Base-by-base conservation (phyloP, 2,329 filamentous ascomycete species). In the Beauveria asiatica region DNA sequence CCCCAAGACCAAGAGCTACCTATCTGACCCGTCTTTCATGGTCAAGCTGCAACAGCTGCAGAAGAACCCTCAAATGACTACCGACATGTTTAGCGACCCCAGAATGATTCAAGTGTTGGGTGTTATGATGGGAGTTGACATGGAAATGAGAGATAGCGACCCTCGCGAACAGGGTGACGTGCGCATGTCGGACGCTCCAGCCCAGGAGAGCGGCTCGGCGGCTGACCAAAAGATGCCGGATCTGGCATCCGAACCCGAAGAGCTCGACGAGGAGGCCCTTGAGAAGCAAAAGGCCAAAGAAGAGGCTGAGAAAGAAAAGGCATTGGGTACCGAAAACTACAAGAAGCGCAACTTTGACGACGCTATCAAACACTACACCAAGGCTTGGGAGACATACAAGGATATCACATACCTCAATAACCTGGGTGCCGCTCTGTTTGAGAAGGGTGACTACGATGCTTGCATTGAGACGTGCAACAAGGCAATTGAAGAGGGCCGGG, bases 391-490 rank as follows among this genome's bases (percentile, higher is more conserved):
- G 62, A 75, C 89, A 44, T 82, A 90, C 83, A 94, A 97, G 81
- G 94, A 99, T 70, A 96, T 99, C 70, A 94, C 93, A 17, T 99
- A 99, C 76, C 82, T 97, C 62, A 99, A 95, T 79, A 99, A 99
- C 76, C 83, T 96, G 37, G 91, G 92, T 62, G 94, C 94, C 3
- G 94, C 93, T 62, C 85, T 95, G 70, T 97, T 92, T 68, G 94
- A 99, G 75, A 97, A 97, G 81, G 92, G 92, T 61, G 94, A 97
- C 72, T 96, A 90, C 73, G 83, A 95, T 69, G 89, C 87, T 61
- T 87, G 88, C 66, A 92, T 99, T 65, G 89, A 95, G 68, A 79
- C 87, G 17, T 99, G 94, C 78, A 86, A 89, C 68, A 85, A 91
- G 77, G 94, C 95, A 11, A 83, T 96, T 58, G 88, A 95, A 67